Evolutionary conservation across 2,329 filamentous ascomycete genomes (phyloP).

Genomic region (Diaporthe humulicola): DNA sequence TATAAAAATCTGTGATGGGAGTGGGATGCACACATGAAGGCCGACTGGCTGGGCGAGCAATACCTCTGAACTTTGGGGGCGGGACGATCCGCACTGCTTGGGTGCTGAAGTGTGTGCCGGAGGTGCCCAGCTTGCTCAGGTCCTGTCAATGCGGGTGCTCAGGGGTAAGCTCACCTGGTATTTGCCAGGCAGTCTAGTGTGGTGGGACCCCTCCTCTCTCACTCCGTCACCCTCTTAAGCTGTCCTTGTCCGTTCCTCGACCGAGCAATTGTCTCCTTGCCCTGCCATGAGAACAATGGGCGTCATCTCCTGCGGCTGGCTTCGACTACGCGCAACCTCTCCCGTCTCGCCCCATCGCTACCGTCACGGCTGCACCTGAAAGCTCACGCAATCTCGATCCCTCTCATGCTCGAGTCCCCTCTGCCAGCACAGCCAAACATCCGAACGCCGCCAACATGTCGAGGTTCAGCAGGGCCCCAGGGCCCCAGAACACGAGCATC

Average conservation of each 20-base stretch:
- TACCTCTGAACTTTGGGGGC: not conserved
- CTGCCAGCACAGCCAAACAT: not conserved
- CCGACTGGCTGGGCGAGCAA: not conserved
- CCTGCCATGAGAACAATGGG: slow-evolving; percentile 27
- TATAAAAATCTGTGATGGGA: not conserved
- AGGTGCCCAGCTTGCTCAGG: not conserved
- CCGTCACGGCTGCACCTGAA: not conserved
- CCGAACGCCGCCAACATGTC: slow-evolving; percentile 52
- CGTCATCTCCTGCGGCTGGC: slow-evolving; percentile 11
- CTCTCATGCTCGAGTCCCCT: not conserved
- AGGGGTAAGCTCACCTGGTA: slow-evolving; percentile 15
- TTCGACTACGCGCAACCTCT: not conserved
- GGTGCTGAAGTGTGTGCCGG: not conserved
- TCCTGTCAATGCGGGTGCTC: slow-evolving; percentile 15
- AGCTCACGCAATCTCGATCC: not conserved
- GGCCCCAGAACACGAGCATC: slow-evolving; percentile 64
- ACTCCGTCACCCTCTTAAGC: not conserved
- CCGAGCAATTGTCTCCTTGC: not conserved
- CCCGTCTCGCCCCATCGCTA: not conserved
- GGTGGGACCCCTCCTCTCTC: slow-evolving; percentile 2
- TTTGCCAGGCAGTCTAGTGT: slow-evolving; percentile 10
- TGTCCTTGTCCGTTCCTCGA: slow-evolving; percentile 1
- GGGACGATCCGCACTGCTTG: not conserved
- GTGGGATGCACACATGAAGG: not conserved
- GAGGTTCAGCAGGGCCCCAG: slow-evolving; percentile 55